phyloP scores from a whole-genome alignment of 495 filamentous ascomycete species.

The Parathielavia appendiculata region DNA sequence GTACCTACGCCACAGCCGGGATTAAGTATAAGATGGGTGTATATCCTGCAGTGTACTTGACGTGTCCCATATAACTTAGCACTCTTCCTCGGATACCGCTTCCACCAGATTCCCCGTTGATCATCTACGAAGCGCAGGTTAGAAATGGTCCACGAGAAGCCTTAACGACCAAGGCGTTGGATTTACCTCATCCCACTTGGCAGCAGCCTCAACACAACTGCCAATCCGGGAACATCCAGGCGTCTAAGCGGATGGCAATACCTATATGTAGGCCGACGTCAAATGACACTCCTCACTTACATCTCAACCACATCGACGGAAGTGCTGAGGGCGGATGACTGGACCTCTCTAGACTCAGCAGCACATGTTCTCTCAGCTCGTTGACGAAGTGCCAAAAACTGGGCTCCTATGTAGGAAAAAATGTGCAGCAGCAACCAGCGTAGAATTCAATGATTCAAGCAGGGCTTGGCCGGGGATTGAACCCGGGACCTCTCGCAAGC shows the following conservation, averaged over 20 bases:
- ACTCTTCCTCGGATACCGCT: no score
- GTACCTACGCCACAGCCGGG: constrained; percentile 2
- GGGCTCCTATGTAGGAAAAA: no score
- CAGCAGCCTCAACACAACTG: constrained; percentile 1
- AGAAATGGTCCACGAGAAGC: no score
- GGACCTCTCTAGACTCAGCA: background rate
- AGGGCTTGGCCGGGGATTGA: constrained; percentile 24
- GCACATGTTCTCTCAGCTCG: background rate
- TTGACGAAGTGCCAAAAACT: no score
- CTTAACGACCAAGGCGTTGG: no score
- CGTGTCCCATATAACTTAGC: no score
- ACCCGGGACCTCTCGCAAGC: constrained; percentile 25
- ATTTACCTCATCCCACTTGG: background rate
- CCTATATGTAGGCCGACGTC: constrained; percentile 20
- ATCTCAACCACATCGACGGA: background rate
- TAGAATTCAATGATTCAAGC: background rate
- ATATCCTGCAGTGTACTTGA: no score
- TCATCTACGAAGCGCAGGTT: no score
- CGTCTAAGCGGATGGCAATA: constrained; percentile 13
- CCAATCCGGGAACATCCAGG: background rate
- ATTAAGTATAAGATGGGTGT: constrained; percentile 2
- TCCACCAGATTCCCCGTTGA: no score
- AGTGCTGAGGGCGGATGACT: constrained; percentile 6
- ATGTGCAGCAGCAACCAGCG: background rate
- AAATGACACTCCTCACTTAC: constrained; percentile 13